phyloP scores from a whole-genome alignment of 805 yeast species.

The Metschnikowia borealis region DNA sequence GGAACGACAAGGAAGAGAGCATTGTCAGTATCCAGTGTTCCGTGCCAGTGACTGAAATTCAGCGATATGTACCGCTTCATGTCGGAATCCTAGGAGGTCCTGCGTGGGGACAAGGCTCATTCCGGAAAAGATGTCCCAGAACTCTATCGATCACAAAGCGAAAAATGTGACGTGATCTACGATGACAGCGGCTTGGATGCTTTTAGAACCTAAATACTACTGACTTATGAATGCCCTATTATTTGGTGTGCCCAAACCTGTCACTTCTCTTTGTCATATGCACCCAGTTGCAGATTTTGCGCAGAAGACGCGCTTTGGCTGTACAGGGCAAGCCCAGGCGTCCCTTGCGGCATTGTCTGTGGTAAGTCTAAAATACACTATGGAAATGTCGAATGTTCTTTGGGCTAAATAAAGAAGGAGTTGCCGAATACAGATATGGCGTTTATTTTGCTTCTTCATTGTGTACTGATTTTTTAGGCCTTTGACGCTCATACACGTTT shows the following conservation, averaged over 20 bases:
- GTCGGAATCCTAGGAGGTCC: neutral
- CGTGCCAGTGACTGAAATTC: neutral
- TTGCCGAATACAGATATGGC: neutral
- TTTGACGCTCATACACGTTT: neutral
- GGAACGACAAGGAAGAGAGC: conserved; percentile 10
- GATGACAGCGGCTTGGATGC: too few species aligned
- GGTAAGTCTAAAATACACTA: neutral
- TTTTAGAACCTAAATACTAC: too few species aligned
- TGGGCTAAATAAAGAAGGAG: neutral
- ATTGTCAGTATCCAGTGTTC: conserved; percentile 4
- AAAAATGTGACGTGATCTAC: too few species aligned
- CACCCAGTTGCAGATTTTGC: neutral
- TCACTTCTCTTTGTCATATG: neutral
- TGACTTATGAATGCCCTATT: neutral
- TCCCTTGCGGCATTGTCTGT: neutral
- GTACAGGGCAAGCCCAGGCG: neutral
- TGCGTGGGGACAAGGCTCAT: conserved; percentile 1
- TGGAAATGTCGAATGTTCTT: neutral
- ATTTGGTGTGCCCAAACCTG: neutral
- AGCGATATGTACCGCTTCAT: neutral
- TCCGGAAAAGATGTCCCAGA: neutral
- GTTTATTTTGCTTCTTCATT: neutral
- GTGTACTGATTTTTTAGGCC: neutral
- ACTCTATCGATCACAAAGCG: neutral
- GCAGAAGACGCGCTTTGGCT: conserved; percentile 1